Conservation (phyloP, 441 rosid genomes). For the Raphanus hybrid region DNA sequence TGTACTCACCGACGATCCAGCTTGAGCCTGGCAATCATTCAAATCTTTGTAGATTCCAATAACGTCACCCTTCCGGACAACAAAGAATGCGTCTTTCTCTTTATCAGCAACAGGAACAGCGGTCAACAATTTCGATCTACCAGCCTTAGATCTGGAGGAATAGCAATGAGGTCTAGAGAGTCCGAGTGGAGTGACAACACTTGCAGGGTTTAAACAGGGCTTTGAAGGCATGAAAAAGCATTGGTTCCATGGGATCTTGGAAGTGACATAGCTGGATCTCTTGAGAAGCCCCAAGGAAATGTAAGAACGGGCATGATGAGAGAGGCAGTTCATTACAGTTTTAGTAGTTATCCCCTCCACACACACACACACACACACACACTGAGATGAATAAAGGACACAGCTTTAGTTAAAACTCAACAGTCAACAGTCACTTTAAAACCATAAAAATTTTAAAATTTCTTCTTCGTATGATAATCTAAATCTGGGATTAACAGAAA, state of each 20-base stretch:
- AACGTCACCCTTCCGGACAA: constrained; percentile 87
- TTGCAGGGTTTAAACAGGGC: constrained; percentile 38
- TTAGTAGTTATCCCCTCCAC: not conserved
- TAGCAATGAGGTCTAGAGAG: constrained; percentile 52
- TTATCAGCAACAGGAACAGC: constrained; percentile 40
- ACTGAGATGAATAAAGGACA: constrained; percentile 20
- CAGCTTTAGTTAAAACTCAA: constrained; percentile 14
- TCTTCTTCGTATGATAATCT: not conserved
- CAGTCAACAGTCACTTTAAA: not conserved
- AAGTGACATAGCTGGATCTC: constrained; percentile 47
- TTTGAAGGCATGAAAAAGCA: constrained; percentile 42
- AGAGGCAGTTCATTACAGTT: constrained; percentile 66
- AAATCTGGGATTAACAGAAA: not conserved
- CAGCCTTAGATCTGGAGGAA: constrained; percentile 49
- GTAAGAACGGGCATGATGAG: constrained; percentile 63
- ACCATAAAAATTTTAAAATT: no score
- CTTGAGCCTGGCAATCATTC: constrained; percentile 80
- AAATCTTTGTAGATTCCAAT: constrained; percentile 77
- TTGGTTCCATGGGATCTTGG: constrained; percentile 40
- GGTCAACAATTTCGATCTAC: constrained; percentile 35
- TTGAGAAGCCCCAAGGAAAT: constrained; percentile 58
- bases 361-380: not conserved
- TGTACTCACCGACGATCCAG: constrained; percentile 73
- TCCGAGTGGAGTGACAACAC: constrained; percentile 38
- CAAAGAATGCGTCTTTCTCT: constrained; percentile 73